These are phyloP conservation scores for Salicornia ramosissima DNA, from an alignment of 148 eudicot species.

Conservation along the genomic window DNA sequence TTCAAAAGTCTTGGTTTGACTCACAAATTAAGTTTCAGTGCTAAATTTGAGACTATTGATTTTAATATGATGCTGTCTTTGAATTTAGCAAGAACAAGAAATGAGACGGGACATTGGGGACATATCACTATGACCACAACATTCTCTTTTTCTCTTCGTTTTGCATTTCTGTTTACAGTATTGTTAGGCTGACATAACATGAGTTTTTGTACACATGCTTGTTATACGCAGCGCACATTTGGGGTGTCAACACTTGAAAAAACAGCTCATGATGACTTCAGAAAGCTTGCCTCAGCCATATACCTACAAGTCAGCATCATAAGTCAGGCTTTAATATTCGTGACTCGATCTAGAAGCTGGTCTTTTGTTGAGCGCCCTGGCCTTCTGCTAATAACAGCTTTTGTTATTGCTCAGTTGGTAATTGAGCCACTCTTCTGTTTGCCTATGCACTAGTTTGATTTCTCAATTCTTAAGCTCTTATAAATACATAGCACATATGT, in stretches of 20 bases:
- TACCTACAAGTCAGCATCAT: constrained; percentile 47
- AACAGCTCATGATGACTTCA: constrained; percentile 32
- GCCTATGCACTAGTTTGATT: not conserved
- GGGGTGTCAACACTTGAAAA: constrained; percentile 31
- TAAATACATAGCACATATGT: too few species aligned
- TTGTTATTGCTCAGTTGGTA: constrained; percentile 42
- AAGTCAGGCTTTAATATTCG: constrained; percentile 40
- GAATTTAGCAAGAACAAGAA: too few species aligned
- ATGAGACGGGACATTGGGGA: too few species aligned
- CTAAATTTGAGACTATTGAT: too few species aligned
- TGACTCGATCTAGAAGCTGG: constrained; percentile 39
- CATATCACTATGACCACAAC: too few species aligned
- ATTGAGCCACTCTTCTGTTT: constrained; percentile 6
- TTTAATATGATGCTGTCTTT: not conserved
- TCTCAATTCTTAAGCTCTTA: not conserved
- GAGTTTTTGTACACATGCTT: not conserved
- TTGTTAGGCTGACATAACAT: not conserved
- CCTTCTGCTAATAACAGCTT: constrained; percentile 30
- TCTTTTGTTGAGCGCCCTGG: constrained; percentile 42
- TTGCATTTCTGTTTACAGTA: not conserved
- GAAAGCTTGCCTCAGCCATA: constrained; percentile 42
- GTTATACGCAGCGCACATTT: constrained; percentile 30
- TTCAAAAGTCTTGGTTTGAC: too few species aligned
- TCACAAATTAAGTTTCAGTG: too few species aligned
- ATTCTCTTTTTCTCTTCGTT: not conserved